Percentiles rank a stretch among this genome's conserved stretches.
Conservation (phyloP, 2,329 filamentous ascomycete species). For the Sclerotinia borealis region DNA sequence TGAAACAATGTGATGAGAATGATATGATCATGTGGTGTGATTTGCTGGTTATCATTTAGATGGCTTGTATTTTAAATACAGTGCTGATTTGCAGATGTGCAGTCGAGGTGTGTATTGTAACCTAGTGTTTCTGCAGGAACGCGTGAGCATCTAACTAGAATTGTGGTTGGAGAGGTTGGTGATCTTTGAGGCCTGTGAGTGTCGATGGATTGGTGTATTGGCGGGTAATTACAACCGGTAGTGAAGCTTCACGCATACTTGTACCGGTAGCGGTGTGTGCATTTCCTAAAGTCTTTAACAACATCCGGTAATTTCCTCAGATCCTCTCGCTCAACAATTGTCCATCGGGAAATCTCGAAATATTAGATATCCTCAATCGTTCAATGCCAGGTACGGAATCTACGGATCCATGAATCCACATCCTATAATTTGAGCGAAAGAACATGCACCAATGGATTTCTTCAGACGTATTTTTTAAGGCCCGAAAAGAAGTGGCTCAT, state of each 20-base stretch:
- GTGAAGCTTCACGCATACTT: not conserved
- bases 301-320: not conserved
- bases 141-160: not conserved
- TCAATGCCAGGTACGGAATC: not conserved
- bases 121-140: not conserved
- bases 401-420: not conserved
- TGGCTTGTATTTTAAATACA: not conserved
- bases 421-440: not conserved
- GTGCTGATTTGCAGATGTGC: not conserved
- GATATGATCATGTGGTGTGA: not conserved
- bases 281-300: not conserved
- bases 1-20: not conserved
- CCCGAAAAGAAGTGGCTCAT: not conserved
- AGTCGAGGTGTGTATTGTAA: not conserved
- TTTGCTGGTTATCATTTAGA: not conserved
- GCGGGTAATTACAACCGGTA: no score
- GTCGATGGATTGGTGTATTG: not conserved
- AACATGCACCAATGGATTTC: not conserved
- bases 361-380: not conserved
- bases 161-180: not conserved
- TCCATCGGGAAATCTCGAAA: conserved; percentile 7
- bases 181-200: not conserved
- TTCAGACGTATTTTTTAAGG: not conserved
- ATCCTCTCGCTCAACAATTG: not conserved
- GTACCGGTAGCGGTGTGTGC: not conserved